These are phyloP conservation scores for Arachis monticola DNA, from an alignment of 331 rosid genomes.

Conservation along the genomic window DNA sequence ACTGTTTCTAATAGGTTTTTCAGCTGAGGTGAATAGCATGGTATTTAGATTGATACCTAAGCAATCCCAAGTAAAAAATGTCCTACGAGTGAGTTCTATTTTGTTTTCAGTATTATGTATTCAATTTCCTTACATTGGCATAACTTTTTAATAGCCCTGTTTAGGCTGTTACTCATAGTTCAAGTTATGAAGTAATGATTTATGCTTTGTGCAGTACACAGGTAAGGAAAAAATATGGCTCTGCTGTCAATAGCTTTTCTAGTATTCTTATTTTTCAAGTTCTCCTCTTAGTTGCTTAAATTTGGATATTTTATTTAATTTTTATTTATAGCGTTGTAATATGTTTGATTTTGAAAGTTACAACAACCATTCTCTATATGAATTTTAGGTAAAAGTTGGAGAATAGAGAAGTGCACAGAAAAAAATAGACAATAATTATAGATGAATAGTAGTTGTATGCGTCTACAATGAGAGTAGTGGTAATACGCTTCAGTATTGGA, in stretches of 20 bases:
- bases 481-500: not conserved
- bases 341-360: no score
- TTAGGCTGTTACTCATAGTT: no score
- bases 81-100: slow-evolving; percentile 56
- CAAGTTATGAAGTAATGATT: no score
- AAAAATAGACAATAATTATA: not conserved
- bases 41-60: slow-evolving; percentile 49
- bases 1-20: no score
- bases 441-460: not conserved
- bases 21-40: no score
- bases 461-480: not conserved
- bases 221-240: no score
- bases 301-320: slow-evolving; percentile 6
- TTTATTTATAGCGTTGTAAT: not conserved
- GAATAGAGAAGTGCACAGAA: not conserved
- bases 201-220: no score
- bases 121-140: not conserved
- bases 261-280: slow-evolving; percentile 98
- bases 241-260: slow-evolving; percentile 56
- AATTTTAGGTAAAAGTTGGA: not conserved
- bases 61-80: slow-evolving; percentile 74
- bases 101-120: not conserved
- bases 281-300: slow-evolving; percentile 38
- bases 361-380: not conserved
- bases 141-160: no score